A percentile compares a stretch with the other conserved stretches of the same genome.
These are phyloP conservation scores for Hanseniaspora uvarum DNA, from an alignment of 1,139 yeast genomes.

Conservation along the genomic window DNA sequence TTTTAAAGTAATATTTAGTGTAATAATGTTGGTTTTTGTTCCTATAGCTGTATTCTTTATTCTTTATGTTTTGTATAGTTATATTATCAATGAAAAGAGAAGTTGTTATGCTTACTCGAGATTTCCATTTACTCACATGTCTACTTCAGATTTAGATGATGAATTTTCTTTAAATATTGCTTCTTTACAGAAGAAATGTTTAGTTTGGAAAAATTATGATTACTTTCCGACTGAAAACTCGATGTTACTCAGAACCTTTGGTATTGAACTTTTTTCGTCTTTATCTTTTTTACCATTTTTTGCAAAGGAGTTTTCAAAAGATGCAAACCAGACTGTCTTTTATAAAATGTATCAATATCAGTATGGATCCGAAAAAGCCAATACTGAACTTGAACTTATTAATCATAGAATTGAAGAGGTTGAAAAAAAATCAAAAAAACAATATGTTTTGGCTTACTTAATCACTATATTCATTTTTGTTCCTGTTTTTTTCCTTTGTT, in stretches of 20 bases:
- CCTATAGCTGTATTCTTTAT: neutral
- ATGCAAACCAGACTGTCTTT: conserved; percentile 1
- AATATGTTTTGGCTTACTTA: neutral
- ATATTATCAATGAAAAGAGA: neutral
- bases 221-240: neutral
- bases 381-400: neutral
- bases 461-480: neutral
- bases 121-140: too few relatives aligned
- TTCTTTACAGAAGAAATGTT: neutral
- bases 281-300: neutral
- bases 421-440: neutral
- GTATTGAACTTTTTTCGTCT: neutral
- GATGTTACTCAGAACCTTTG: neutral
- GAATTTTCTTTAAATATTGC: neutral
- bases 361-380: conserved; percentile 3
- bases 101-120: too few relatives aligned
- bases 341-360: conserved; percentile 12
- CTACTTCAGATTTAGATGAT: too few relatives aligned
- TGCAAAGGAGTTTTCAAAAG: neutral
- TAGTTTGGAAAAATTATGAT: neutral
- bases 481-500: neutral
- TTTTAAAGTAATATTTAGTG: neutral
- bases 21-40: neutral
- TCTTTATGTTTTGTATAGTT: neutral
- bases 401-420: neutral